A percentile compares a stretch with the other conserved stretches of the same genome.
phyloP scores from a whole-genome alignment of 495 filamentous ascomycete genomes.

The Cercophora sp. region DNA sequence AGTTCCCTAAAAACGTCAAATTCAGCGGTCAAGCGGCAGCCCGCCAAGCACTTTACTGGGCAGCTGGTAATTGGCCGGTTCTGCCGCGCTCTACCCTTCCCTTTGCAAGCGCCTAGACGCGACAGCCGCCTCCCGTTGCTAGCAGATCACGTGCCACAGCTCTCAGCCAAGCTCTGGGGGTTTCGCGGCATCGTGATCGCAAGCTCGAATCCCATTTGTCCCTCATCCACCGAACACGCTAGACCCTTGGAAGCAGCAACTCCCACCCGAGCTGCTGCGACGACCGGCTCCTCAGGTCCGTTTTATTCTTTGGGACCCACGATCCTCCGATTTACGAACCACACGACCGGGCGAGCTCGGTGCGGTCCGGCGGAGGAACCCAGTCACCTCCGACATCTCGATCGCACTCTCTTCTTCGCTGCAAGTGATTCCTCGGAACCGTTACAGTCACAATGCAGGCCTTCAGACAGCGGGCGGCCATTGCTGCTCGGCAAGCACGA shows the following conservation, averaged over 20 bases:
- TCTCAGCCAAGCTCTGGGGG: conserved; percentile 5
- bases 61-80: conserved; percentile 23
- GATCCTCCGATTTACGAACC: background rate
- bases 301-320: background rate
- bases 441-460: conserved; percentile 37
- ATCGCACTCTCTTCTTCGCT: conserved; percentile 10
- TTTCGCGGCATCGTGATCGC: conserved; percentile 8
- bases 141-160: background rate
- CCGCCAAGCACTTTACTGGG: conserved; percentile 25
- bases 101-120: background rate
- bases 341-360: background rate
- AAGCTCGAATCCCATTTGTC: conserved; percentile 13
- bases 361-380: conserved; percentile 6
- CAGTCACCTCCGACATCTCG: background rate
- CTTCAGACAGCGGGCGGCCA: conserved; percentile 38
- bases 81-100: too few relatives aligned
- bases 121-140: background rate
- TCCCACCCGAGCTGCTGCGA: conserved; percentile 4
- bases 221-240: conserved; percentile 1
- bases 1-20: background rate
- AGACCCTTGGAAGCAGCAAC: background rate
- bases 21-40: background rate
- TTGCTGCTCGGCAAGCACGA: conserved; percentile 34
- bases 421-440: conserved; percentile 19
- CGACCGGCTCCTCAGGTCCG: background rate